Base-by-base conservation (phyloP, 306 rosid species). In the Begonia loranthoides region DNA sequence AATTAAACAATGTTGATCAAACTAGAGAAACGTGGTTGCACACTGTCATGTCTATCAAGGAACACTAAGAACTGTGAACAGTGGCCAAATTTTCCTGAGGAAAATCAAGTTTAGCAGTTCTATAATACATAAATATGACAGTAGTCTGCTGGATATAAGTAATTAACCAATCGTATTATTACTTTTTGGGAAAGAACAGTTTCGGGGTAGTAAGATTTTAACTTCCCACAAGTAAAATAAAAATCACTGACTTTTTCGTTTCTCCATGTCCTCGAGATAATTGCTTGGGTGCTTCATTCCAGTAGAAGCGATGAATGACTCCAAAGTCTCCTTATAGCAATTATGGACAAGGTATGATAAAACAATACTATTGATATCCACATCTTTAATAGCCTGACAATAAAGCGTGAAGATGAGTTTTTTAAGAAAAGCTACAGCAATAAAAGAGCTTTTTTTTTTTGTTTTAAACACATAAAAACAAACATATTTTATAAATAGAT, bases 311-410 rank as follows among this genome's bases (percentile, higher is more conserved):
- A 76, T 76, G 67, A 87, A 87, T 52, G 96, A 74, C 71, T 83
- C 90, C 57, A 69, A 74, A 10, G 94, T 73, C 55, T 83, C 96
- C 59, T 83, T 80, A 51, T 72, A 78, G 65, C 96, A 87, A 60
- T 87, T 87, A 50, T 87, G 96, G 54, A 87, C 79, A 48, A 87
- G 96, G 70, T 87, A 87, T 52, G 96, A 83, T 41, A 78, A 66
- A 55, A 87, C 87, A 66, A 83, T 61, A 40, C 44, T 76, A 66
- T 78, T 77, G 50, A 76, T 56, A 65, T 83, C 96, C 60, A 72
- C 68, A 46, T 87, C 96, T 2, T 63, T 72, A 57, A 80, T 56
- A 70, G 66, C 77, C 96, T 87, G 85, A n/a, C 49, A 73, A 59
- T 59, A 28, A 54, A 8, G 19, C 39, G 19, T 10, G 40, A 59